These are phyloP conservation scores for Flaveria brownii DNA, from an alignment of 129 eudicot genomes.

Conservation along the genomic window DNA sequence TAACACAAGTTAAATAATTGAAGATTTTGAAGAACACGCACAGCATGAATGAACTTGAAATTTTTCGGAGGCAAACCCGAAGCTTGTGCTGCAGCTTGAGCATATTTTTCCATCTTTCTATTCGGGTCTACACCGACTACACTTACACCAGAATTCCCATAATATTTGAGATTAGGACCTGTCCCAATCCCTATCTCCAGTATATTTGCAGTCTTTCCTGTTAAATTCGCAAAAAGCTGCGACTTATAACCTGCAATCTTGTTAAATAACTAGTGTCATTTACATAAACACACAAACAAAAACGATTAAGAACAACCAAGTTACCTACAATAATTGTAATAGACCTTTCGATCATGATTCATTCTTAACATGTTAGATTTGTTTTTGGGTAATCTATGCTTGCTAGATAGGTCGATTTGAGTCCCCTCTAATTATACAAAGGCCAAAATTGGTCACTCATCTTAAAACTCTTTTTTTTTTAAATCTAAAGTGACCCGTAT, in stretches of 20 bases:
- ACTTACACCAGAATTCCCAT: slow-evolving; percentile 42
- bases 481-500: not conserved
- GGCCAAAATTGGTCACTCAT: not conserved
- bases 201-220: slow-evolving; percentile 53
- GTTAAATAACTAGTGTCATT: slow-evolving; percentile 27
- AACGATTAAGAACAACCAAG: not conserved
- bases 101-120: slow-evolving; percentile 84
- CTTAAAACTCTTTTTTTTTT: too few species aligned
- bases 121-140: slow-evolving; percentile 85
- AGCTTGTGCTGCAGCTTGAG: slow-evolving; percentile 60
- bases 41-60: slow-evolving; percentile 73
- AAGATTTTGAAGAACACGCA: slow-evolving; percentile 31
- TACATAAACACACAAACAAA: slow-evolving; percentile 14
- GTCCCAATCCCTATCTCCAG: slow-evolving; percentile 92
- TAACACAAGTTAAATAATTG: not conserved
- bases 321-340: slow-evolving; percentile 3
- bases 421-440: not conserved
- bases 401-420: not conserved
- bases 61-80: slow-evolving; percentile 55
- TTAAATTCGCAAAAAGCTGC: slow-evolving; percentile 59
- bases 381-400: not conserved
- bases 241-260: slow-evolving; percentile 91
- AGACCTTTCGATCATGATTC: not conserved
- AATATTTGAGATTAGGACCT: slow-evolving; percentile 86
- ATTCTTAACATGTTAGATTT: not conserved